phyloP scores from a whole-genome alignment of 495 filamentous ascomycete genomes.

The Penicillium macrosclerotiorum region DNA sequence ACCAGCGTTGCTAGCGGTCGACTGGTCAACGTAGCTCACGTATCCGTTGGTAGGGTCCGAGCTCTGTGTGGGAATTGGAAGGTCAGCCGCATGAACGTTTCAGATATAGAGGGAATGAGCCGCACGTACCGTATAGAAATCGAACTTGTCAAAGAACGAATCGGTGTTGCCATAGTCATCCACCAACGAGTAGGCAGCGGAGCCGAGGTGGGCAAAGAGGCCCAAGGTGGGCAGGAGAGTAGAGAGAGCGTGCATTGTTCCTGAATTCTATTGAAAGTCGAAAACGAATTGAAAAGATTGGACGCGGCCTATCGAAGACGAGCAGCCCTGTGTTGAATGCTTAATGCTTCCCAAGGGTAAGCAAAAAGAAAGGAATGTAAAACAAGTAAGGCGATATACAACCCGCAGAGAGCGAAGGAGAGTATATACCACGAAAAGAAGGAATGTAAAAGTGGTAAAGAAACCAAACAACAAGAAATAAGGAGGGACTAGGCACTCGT shows the following conservation, averaged over 20 bases:
- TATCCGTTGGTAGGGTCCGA: conserved; percentile 68
- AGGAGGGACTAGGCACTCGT: conserved; percentile 13
- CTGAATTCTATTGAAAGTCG: conserved; percentile 2
- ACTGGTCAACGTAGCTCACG: conserved; percentile 58
- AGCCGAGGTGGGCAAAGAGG: conserved; percentile 40
- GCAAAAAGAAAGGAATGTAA: conserved; percentile 6
- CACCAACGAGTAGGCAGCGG: conserved; percentile 47
- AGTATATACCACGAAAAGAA: conserved; percentile 15
- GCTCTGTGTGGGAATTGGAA: conserved; percentile 19
- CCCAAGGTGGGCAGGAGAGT: conserved; percentile 37
- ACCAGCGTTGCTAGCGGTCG: conserved; percentile 47
- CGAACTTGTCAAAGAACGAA: conserved; percentile 58
- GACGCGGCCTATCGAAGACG: conserved; percentile 22
- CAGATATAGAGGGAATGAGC: neutral
- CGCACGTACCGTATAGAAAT: conserved; percentile 40
- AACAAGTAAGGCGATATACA: conserved; percentile 4
- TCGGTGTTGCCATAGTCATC: conserved; percentile 42
- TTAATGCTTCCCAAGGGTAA: conserved; percentile 9
- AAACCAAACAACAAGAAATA: conserved; percentile 1
- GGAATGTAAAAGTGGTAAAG: conserved; percentile 15
- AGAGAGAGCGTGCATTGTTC: conserved; percentile 41
- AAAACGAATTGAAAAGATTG: conserved; percentile 5
- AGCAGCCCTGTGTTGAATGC: conserved; percentile 2
- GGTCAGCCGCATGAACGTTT: conserved; percentile 21
- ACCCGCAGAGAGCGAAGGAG: conserved; percentile 2